These are phyloP conservation scores for Botrytis pseudocinerea DNA, from an alignment of 2,329 filamentous ascomycete species.

Conservation along the genomic window DNA sequence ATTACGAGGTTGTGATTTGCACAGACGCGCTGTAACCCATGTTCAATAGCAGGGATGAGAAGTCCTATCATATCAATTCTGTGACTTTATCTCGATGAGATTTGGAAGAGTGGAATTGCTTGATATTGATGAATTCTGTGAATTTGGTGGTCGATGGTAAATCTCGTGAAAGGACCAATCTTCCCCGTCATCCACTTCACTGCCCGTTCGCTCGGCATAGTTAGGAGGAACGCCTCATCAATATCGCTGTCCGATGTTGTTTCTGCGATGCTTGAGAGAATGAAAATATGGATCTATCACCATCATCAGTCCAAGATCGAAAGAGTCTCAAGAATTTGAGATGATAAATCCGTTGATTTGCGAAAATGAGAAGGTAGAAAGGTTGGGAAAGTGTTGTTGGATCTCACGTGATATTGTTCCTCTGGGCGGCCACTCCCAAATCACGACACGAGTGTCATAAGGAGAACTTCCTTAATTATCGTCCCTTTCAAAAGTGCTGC, in stretches of 20 bases:
- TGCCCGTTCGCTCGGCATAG: not conserved
- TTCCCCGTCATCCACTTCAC: not conserved
- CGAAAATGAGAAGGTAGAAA: not conserved
- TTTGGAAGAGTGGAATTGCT: not conserved
- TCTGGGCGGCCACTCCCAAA: not conserved
- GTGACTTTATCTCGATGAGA: not conserved
- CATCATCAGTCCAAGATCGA: not conserved
- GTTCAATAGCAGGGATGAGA: not conserved
- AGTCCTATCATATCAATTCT: not conserved
- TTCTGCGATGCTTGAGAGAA: not conserved
- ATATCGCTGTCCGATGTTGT: not conserved
- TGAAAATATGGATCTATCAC: not conserved
- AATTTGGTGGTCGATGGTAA: not conserved
- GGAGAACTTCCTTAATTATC: not conserved
- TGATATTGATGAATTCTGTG: not conserved
- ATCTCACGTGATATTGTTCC: not conserved
- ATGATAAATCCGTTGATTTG: not conserved
- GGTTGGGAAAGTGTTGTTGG: not conserved
- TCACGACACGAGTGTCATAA: not conserved
- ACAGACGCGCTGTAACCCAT: conserved; percentile 3
- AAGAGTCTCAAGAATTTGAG: not conserved
- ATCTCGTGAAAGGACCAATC: not conserved
- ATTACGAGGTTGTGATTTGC: conserved; percentile 5
- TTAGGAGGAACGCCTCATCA: not conserved
- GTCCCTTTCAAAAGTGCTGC: not conserved